phyloP scores from a whole-genome alignment of 108 stramenopile genomes.

The Aureococcus anophagefferens region DNA sequence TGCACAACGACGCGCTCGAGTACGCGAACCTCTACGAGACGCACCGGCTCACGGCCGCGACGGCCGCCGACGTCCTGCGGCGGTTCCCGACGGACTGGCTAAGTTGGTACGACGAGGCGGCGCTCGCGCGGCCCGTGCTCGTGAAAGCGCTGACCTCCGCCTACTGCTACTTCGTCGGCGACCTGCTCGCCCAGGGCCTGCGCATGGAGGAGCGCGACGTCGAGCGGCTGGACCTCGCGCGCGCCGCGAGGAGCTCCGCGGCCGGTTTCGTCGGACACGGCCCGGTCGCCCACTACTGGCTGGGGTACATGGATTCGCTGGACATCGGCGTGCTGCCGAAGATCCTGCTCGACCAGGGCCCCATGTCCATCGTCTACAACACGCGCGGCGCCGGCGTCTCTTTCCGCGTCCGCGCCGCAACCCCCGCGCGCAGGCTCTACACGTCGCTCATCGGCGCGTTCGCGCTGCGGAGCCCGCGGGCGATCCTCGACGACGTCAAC shows the following conservation, averaged over 20 bases:
- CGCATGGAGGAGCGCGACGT: conserved; percentile 33
- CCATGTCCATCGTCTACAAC: conserved; percentile 27
- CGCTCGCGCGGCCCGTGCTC: conserved; percentile 16
- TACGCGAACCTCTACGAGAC: too few species aligned
- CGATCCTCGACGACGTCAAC: conserved; percentile 57
- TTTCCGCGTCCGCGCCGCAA: too few species aligned
- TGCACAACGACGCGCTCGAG: too few species aligned
- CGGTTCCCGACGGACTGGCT: conserved; percentile 1
- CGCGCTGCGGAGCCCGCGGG: conserved; percentile 19
- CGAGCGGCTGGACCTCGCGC: conserved; percentile 45
- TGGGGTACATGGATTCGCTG: too few species aligned
- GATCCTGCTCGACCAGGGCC: conserved; percentile 18
- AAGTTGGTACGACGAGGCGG: conserved; percentile 8
- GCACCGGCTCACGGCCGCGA: too few species aligned
- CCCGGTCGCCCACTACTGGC: conserved; percentile 62
- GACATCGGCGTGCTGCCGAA: too few species aligned
- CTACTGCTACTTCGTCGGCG: conserved; percentile 39
- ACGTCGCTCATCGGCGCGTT: conserved; percentile 53
- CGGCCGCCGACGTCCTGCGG: not conserved
- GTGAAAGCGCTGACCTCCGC: conserved; percentile 33
- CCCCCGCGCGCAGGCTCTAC: too few species aligned
- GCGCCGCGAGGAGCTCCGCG: conserved; percentile 40
- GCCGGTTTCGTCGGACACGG: conserved; percentile 74
- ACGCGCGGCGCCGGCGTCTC: too few species aligned
- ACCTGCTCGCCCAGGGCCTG: conserved; percentile 53